Conservation (phyloP, 495 filamentous ascomycete species). For the Aspergillus cavernicola region DNA sequence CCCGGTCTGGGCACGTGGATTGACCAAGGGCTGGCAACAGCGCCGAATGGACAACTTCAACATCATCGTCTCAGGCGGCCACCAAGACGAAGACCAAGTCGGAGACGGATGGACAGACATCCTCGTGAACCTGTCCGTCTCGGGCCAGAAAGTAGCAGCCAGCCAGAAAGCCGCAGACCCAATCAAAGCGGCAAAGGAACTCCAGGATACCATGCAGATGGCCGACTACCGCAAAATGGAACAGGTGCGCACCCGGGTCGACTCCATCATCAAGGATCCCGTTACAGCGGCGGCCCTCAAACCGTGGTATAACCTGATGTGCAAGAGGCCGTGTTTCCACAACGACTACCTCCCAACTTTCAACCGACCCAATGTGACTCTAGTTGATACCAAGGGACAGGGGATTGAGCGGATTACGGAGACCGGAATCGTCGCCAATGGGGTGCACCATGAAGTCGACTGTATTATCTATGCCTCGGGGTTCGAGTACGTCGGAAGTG, state of each 20-base stretch:
- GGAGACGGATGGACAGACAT: constrained; percentile 5
- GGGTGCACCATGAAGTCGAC: too few relatives aligned
- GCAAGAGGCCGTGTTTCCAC: constrained; percentile 32
- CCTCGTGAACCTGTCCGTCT: background rate
- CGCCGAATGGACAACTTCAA: constrained; percentile 35
- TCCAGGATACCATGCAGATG: too few relatives aligned
- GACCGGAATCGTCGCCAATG: constrained; percentile 27
- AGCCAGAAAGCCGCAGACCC: too few relatives aligned
- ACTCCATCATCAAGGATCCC: constrained; percentile 23
- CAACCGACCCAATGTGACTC: constrained; percentile 28
- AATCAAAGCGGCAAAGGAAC: too few relatives aligned
- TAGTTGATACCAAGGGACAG: constrained; percentile 25
- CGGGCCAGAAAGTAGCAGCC: too few relatives aligned
- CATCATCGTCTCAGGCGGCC: constrained; percentile 9
- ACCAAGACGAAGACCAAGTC: background rate
- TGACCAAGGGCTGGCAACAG: constrained; percentile 44
- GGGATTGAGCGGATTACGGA: constrained; percentile 19
- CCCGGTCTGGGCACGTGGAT: constrained; percentile 6
- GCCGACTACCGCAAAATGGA: constrained; percentile 8
- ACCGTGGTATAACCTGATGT: constrained; percentile 30
- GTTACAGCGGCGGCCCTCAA: constrained; percentile 24
- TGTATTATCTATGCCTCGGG: too few relatives aligned
- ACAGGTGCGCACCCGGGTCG: constrained; percentile 24
- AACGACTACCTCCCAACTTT: constrained; percentile 32
- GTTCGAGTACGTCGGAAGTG: too few relatives aligned